Conservation (phyloP, 2,329 filamentous ascomycete genomes). For the Karstenula rhodostoma region DNA sequence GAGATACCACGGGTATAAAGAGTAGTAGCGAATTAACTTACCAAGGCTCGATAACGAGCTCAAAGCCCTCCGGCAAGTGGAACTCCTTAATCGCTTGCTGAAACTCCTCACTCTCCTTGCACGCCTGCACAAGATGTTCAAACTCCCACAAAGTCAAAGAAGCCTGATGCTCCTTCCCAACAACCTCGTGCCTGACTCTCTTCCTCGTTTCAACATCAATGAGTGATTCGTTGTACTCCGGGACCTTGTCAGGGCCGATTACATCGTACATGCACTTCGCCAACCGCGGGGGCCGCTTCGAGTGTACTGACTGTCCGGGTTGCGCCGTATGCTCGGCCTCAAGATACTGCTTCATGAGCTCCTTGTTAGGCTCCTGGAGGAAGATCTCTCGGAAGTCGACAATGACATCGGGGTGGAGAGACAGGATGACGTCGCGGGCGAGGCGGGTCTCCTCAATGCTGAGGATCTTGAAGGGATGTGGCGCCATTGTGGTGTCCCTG, state of each 20-base stretch:
- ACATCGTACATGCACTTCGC: constrained; percentile 66
- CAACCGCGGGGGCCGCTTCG: constrained; percentile 57
- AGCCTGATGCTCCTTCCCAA: constrained; percentile 59
- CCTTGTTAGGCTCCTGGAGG: constrained; percentile 60
- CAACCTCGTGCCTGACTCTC: constrained; percentile 55
- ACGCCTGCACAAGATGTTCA: constrained; percentile 50
- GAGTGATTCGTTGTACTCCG: constrained; percentile 64
- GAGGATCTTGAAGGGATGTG: constrained; percentile 65
- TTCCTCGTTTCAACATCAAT: constrained; percentile 57
- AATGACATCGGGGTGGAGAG: constrained; percentile 46
- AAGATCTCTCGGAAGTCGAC: constrained; percentile 61
- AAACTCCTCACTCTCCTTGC: constrained; percentile 62
- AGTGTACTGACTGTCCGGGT: constrained; percentile 48
- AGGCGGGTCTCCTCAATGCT: constrained; percentile 62
- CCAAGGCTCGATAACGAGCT: constrained; percentile 63
- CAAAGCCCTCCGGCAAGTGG: constrained; percentile 63
- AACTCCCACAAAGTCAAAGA: constrained; percentile 56
- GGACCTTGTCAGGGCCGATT: constrained; percentile 59
- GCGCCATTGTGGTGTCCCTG: constrained; percentile 39
- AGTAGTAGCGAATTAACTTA: constrained; percentile 18
- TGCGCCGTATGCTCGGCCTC: constrained; percentile 55
- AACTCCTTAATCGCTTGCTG: constrained; percentile 61
- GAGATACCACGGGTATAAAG: too few relatives aligned
- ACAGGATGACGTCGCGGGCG: constrained; percentile 60
- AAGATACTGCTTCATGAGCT: constrained; percentile 57